Evolutionary conservation across 805 yeast species (phyloP).

Genomic region (Candida takata): DNA sequence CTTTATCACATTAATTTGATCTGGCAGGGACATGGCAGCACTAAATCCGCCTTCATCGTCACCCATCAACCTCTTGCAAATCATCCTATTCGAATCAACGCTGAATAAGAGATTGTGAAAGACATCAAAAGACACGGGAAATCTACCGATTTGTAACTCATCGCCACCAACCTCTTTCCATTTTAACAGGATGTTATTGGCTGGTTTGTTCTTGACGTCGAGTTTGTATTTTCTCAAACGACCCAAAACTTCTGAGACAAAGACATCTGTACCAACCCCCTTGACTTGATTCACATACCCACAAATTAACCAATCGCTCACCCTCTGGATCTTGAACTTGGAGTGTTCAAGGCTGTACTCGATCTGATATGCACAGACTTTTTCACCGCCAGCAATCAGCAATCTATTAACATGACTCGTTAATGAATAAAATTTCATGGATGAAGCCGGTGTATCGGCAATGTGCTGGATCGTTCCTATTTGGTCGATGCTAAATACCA

Average conservation of each 20-base stretch:
- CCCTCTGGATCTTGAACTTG: slow-evolving; percentile 22
- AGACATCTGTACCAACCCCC: slow-evolving; percentile 16
- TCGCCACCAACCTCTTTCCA: background rate
- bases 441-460: slow-evolving; percentile 13
- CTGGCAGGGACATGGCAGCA: slow-evolving; percentile 3
- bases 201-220: slow-evolving; percentile 6
- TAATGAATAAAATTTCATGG: slow-evolving; percentile 21
- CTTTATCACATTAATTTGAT: slow-evolving; percentile 21
- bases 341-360: slow-evolving; percentile 30
- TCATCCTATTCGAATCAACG: background rate
- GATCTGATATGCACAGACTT: slow-evolving; percentile 24
- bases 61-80: background rate
- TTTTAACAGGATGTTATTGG: slow-evolving; percentile 5
- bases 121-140: background rate
- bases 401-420: slow-evolving; percentile 23
- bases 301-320: slow-evolving; percentile 18
- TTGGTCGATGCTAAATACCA: slow-evolving; percentile 31
- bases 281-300: slow-evolving; percentile 12
- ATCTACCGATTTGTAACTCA: background rate
- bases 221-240: slow-evolving; percentile 9
- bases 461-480: slow-evolving; percentile 25
- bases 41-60: too few relatives aligned
- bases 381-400: slow-evolving; percentile 28
- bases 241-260: slow-evolving; percentile 17
- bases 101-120: background rate